Evolutionary conservation across 805 yeast genomes (phyloP).

Genomic region (Sugiyamaella floridensis): DNA sequence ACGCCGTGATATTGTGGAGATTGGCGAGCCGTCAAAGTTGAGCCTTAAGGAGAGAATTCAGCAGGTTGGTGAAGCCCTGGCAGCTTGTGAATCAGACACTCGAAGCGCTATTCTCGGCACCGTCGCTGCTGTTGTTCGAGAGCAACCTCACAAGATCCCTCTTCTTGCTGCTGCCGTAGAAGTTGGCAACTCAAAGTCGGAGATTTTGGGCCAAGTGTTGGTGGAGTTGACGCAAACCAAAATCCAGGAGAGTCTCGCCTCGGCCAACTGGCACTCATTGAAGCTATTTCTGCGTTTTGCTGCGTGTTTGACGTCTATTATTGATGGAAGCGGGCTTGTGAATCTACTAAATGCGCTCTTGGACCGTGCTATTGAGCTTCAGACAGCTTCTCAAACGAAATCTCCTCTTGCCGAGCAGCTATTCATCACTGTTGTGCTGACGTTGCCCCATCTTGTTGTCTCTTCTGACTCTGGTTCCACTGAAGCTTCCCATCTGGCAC

Average conservation of each 20-base stretch:
- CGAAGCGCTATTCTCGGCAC: conserved; percentile 56
- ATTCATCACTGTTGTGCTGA: conserved; percentile 51
- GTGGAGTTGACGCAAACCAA: conserved; percentile 62
- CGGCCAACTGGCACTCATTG: conserved; percentile 51
- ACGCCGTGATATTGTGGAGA: conserved; percentile 41
- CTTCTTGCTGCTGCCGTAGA: conserved; percentile 63
- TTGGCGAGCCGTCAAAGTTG: conserved; percentile 49
- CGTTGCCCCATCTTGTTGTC: conserved; percentile 49
- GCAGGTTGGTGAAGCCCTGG: conserved; percentile 14
- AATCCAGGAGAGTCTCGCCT: conserved; percentile 49
- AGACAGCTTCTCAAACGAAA: conserved; percentile 37
- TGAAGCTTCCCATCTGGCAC: conserved; percentile 20
- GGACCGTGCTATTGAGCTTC: conserved; percentile 50
- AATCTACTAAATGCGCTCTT: conserved; percentile 49
- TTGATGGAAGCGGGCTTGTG: conserved; percentile 44
- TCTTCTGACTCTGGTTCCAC: conserved; percentile 36
- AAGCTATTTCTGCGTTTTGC: conserved; percentile 68
- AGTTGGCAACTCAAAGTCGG: conserved; percentile 56
- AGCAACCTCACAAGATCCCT: conserved; percentile 86
- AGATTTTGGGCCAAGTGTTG: conserved; percentile 59
- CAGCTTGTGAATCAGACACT: conserved; percentile 46
- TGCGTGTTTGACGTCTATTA: conserved; percentile 56
- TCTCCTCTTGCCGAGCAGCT: conserved; percentile 61
- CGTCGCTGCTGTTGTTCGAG: conserved; percentile 60
- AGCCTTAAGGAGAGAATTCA: conserved; percentile 20